Conservation (phyloP, 2,329 filamentous ascomycete genomes). For the Tolypocladium nubicola region DNA sequence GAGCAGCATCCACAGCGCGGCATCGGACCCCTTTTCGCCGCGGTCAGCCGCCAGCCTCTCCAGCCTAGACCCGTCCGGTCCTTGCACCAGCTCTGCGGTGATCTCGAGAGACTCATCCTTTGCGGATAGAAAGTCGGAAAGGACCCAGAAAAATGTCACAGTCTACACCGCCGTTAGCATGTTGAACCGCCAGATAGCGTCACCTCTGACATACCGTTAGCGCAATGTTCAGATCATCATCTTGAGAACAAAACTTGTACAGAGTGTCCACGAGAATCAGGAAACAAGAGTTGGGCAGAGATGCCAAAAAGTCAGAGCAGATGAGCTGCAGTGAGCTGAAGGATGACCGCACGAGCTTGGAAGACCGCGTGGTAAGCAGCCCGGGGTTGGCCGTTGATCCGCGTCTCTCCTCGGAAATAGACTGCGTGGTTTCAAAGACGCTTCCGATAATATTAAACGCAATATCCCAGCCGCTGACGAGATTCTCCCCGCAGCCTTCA, state of each 20-base stretch:
- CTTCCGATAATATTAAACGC: constrained; percentile 78
- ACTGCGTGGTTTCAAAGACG: constrained; percentile 50
- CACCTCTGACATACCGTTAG: constrained; percentile 58
- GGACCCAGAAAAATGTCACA: constrained; percentile 90
- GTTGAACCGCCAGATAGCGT: background rate
- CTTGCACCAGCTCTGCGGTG: constrained; percentile 43
- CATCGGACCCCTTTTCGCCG: constrained; percentile 50
- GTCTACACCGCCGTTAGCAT: constrained; percentile 40
- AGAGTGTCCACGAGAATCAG: constrained; percentile 75
- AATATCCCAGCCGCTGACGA: constrained; percentile 75
- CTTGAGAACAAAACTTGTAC: constrained; percentile 79
- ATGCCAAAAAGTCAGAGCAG: constrained; percentile 83
- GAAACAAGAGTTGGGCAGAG: constrained; percentile 61
- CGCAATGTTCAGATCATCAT: constrained; percentile 89
- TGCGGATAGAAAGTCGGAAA: constrained; percentile 73
- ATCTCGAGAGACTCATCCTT: constrained; percentile 48
- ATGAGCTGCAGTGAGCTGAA: constrained; percentile 88
- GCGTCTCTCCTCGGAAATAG: constrained; percentile 20
- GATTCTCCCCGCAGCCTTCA: constrained; percentile 77
- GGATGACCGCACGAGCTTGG: constrained; percentile 70
- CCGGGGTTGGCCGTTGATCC: constrained; percentile 18
- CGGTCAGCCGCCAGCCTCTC: constrained; percentile 47
- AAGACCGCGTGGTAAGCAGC: constrained; percentile 46
- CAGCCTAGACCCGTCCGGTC: constrained; percentile 39
- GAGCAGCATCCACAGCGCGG: constrained; percentile 70